Evolutionary conservation across 73 alveolate species (phyloP), one percentile per base, ranked within the genome.

Genomic region (Paramecium caudatum): DNA sequence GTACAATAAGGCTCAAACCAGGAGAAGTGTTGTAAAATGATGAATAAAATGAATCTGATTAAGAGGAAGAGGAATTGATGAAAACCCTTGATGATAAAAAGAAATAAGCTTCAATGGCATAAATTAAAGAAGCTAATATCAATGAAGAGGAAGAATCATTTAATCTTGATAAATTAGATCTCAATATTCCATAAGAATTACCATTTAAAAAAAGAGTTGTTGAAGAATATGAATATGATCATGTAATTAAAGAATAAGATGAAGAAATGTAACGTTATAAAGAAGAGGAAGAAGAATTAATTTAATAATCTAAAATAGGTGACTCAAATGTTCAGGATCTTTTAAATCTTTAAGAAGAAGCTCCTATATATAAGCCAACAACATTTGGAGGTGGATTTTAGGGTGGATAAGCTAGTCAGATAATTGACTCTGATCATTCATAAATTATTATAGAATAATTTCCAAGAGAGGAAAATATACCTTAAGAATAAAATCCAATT

Each of bases 1-100:
- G 68, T 0, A 19, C 8, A 41, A 16, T 74, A 1, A 74, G 43
- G 32, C 19, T 74, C 4, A 30, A 30, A 8, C 88, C 88, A 4
- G 88, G 68, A 41, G 88, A 30, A 48, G 15, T 48, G 70, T 36
- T 63, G 23, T 48, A 48, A 41, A 46, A 69, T 6, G 46, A 19
- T 25, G 93, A 62, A 62, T 47, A 34, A 21, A 82, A 86, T 17
- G 93, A 86, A 7, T 47, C 36, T 4, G 91, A 83, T 32, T 62
- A 83, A 4, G 91, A 83, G 19, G 62, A 63, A 9, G 46, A 63
- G 45, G 88, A 47, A 39, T 65, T 86, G 16, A 19, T 86, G 33
- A 13, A 49, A 16, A 41, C 16, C 7, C 17, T 43, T 4, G 65
- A 74, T 10, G 88, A 12, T 10, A 74, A 39, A 7, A 4, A 36